A percentile compares a stretch with the other conserved stretches of the same genome.
phyloP scores from a whole-genome alignment of 108 stramenopile species.

The Pseudonitzschia multiseries region DNA sequence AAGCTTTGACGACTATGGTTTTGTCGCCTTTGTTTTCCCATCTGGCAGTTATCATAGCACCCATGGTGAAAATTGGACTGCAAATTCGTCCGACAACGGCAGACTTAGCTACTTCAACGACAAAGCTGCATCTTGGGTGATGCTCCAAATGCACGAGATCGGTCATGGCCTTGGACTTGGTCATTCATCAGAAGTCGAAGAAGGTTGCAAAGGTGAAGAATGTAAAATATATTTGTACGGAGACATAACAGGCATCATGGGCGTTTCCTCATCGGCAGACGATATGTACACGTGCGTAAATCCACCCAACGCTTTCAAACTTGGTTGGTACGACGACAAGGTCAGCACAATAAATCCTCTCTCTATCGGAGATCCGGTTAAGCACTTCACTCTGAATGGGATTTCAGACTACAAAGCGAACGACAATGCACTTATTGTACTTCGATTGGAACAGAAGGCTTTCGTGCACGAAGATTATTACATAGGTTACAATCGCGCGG shows the following conservation, averaged over 20 bases:
- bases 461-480: neutral
- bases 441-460: neutral
- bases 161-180: constrained; percentile 60
- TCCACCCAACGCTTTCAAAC: no score
- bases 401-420: neutral
- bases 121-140: constrained; percentile 46
- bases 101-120: constrained; percentile 41
- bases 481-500: neutral
- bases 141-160: constrained; percentile 56
- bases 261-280: neutral
- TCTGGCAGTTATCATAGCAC: neutral
- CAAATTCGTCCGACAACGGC: constrained; percentile 8
- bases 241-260: constrained; percentile 47
- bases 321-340: constrained; percentile 1
- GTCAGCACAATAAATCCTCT: neutral
- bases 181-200: constrained; percentile 44
- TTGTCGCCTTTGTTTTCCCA: neutral
- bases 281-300: neutral
- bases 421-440: neutral
- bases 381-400: neutral
- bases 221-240: constrained; percentile 26
- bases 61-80: constrained; percentile 17
- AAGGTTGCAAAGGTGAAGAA: constrained; percentile 40
- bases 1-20: constrained; percentile 35
- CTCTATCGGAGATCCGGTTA: no score